These are phyloP conservation scores for Corylus avellana DNA, from an alignment of 306 rosid genomes.

Conservation along the genomic window DNA sequence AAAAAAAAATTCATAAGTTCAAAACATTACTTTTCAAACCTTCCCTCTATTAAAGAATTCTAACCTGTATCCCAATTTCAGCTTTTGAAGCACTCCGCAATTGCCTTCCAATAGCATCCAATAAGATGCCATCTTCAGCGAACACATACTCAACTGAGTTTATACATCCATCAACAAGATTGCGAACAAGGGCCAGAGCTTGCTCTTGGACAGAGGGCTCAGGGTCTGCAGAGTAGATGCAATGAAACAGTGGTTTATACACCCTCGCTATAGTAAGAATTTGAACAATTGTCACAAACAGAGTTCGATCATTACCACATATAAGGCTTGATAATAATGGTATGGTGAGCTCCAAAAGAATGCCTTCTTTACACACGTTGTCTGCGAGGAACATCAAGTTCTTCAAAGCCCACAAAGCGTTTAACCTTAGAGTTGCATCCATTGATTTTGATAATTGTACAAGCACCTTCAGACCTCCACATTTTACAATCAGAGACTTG, in stretches of 20 bases:
- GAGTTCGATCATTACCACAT: slow-evolving; percentile 53
- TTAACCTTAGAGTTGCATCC: slow-evolving; percentile 75
- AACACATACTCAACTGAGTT: slow-evolving; percentile 64
- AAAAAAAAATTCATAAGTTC: neutral
- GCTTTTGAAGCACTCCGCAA: slow-evolving; percentile 57
- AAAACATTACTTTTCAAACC: slow-evolving; percentile 21
- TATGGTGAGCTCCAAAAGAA: slow-evolving; percentile 69
- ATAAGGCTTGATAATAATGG: slow-evolving; percentile 74
- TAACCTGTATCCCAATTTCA: slow-evolving; percentile 84
- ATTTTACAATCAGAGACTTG: slow-evolving; percentile 57
- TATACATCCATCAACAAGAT: slow-evolving; percentile 83
- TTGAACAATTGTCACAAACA: slow-evolving; percentile 18
- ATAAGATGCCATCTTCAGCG: slow-evolving; percentile 70
- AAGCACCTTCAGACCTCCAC: slow-evolving; percentile 82
- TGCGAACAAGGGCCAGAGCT: slow-evolving; percentile 83
- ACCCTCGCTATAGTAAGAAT: slow-evolving; percentile 16
- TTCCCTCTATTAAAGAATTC: slow-evolving; percentile 21
- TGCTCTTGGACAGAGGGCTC: slow-evolving; percentile 84
- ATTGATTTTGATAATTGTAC: slow-evolving; percentile 80
- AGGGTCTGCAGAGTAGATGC: slow-evolving; percentile 60
- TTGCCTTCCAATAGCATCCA: slow-evolving; percentile 79
- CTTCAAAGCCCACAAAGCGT: slow-evolving; percentile 89
- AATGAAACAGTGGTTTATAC: slow-evolving; percentile 20
- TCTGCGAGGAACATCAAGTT: slow-evolving; percentile 85
- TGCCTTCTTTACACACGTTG: slow-evolving; percentile 56